Evolutionary conservation across 371 early-diverging fungal genomes (phyloP), one percentile per base, ranked within the genome.

Genomic region (Mortierella sp.): DNA sequence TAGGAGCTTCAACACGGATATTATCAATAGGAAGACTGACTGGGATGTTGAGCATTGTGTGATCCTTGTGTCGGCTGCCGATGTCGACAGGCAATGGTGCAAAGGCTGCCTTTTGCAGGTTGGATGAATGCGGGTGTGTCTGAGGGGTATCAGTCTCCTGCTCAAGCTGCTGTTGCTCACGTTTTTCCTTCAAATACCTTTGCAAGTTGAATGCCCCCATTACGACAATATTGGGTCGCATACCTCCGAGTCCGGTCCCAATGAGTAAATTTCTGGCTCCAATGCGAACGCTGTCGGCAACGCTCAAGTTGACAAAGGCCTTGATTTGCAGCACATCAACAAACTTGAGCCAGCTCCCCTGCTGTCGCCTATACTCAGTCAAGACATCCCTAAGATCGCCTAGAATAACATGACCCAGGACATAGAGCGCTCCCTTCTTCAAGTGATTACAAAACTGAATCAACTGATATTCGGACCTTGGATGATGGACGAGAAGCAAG

Each of bases 201-300:
- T 78, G 68, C 26, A 81, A 68, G 56, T 84, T 81, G 70, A 84
- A 84, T 7, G 84, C 82, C 0, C 89, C 89, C 66, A 90, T 66
- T 13, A 91, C 84, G 26, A 91, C 88, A 49, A 90, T 87, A 58
- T 91, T 91, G 43, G 92, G 92, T 9, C 87, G 77, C 89, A 91
- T 89, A 7, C 90, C 91, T 42, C 92, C 92, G 2, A 91, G 80
- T 12, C 92, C 92, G 1, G 89, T 83, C 31, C 87, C 87, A 54
- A 90, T 81, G 10, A 89, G 61, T 57, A 91, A 62, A 47, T 82
- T 85, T 34, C 87, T 82, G 9, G 83, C 87, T 12, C 89, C 91
- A 1, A 75, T 75, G 13, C 84, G 72, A 31, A 86, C 84, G n/a
- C 65, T 68, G 6, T 74, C 72, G 15, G 87, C 86, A 4, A 90